Base-by-base conservation (phyloP, 139 green algal genomes). In the Coelastrella sp. region DNA sequence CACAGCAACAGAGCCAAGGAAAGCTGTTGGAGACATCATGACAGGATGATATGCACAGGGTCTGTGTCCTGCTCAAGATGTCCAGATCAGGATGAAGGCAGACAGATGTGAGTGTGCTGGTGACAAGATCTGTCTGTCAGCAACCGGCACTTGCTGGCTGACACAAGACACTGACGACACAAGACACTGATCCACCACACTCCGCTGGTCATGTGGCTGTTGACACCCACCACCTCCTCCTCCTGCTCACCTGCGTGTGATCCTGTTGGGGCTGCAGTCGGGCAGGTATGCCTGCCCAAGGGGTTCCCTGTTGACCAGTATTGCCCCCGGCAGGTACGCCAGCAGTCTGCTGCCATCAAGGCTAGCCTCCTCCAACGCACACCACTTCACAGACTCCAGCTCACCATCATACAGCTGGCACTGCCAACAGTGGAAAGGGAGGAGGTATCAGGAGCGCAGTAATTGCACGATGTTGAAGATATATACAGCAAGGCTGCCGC, bases 261-360 rank as follows among this genome's bases (percentile, higher is more conserved):
- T 86, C 6, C 92, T 58, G 49, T 90, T 74, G 7, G 93, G 93
- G 14, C 89, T 84, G 22, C 89, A 60, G 79, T 95, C 93, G 6
- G 93, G 88, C 63, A 57, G 78, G 20, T 78, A 68, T 19, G 74
- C 90, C 5, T 73, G 35, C 49, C 93, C 91, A 49, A 89, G 82
- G 0, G 93, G 93, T 87, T 95, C 93, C 20, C 72, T 78, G 82
- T 92, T 93, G 76, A 92, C 65, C 60, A 92, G 73, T n/a, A 89
- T 85, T 10, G 84, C 83, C n/a, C 85, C 91, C 6, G 88, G 91
- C 80, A 92, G 88, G 88, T 88, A 88, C 12, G 88, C 88, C 80
- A 88, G 88, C 80, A 91, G 88, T 19, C 80, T 82, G 57, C 66
- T 91, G 88, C 80, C 80, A 61, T 78, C 80, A 10, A 81, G 59